These are phyloP conservation scores for Scutellaria baicalensis DNA, from an alignment of 257 asterid genomes.

Conservation along the genomic window DNA sequence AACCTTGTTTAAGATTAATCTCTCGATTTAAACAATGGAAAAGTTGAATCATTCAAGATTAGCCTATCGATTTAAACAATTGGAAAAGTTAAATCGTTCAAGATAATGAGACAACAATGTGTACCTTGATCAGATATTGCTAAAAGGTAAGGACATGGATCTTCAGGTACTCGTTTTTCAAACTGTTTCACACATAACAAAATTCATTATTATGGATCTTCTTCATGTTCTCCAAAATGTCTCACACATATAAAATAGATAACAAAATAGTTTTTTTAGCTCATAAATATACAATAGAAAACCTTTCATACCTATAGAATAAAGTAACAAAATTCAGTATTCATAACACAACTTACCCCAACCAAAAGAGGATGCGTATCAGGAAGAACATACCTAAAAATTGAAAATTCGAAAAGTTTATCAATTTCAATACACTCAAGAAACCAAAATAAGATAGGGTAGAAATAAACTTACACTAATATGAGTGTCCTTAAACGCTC, in stretches of 20 bases:
- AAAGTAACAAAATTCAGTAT: neutral
- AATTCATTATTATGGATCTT: neutral
- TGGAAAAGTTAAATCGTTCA: no score
- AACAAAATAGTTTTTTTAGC: no score
- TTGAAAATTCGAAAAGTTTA: neutral
- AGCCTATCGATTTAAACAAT: no score
- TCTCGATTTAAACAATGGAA: neutral
- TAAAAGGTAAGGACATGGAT: conserved; percentile 50
- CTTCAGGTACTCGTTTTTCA: conserved; percentile 33
- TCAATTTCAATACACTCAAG: neutral
- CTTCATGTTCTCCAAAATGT: no score
- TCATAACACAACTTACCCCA: conserved; percentile 41
- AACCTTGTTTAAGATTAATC: neutral
- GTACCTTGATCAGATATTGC: conserved; percentile 21
- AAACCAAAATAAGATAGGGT: neutral
- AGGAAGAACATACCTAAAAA: conserved; percentile 55
- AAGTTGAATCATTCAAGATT: no score
- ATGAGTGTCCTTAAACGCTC: conserved; percentile 33
- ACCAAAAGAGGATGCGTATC: conserved; percentile 50
- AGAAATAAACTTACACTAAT: conserved; percentile 33
- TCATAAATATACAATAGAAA: no score
- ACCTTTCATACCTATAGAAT: neutral
- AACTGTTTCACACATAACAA: conserved; percentile 24
- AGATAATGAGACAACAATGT: neutral
- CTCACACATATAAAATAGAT: neutral